Percentiles rank a stretch among this genome's conserved stretches.
These are phyloP conservation scores for Amphichorda felina DNA, from an alignment of 2,329 filamentous ascomycete species.

Conservation along the genomic window DNA sequence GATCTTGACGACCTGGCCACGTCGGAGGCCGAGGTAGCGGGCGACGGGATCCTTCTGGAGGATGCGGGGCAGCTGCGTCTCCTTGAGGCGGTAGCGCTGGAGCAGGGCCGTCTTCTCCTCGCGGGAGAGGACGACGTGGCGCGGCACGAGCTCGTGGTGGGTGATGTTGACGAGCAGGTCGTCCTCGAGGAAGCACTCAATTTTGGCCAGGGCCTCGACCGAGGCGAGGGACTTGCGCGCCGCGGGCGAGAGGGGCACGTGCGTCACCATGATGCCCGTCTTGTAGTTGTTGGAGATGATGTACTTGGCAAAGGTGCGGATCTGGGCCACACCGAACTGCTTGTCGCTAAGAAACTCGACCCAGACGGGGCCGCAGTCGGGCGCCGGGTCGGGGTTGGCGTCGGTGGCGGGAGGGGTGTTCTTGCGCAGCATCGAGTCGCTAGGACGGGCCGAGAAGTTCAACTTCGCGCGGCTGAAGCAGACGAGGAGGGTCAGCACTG, in stretches of 20 bases:
- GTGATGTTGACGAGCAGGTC: constrained; percentile 97
- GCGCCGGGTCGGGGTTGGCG: constrained; percentile 55
- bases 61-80: constrained; percentile 91
- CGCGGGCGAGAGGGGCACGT: constrained; percentile 70
- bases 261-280: constrained; percentile 83
- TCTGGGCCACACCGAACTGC: constrained; percentile 79
- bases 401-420: constrained; percentile 63
- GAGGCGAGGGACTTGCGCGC: constrained; percentile 78
- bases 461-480: constrained; percentile 62
- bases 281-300: constrained; percentile 71
- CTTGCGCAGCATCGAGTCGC: constrained; percentile 71
- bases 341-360: constrained; percentile 80
- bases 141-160: constrained; percentile 90
- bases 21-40: constrained; percentile 77
- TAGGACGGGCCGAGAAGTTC: constrained; percentile 79
- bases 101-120: constrained; percentile 83
- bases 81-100: constrained; percentile 86
- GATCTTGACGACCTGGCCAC: constrained; percentile 96
- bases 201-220: constrained; percentile 62
- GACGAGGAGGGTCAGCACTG: background rate
- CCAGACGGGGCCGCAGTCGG: constrained; percentile 80
- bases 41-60: constrained; percentile 87
- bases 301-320: constrained; percentile 79
- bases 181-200: constrained; percentile 93
- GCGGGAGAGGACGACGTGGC: constrained; percentile 78